A percentile compares a stretch with the other conserved stretches of the same genome.
Conservation (phyloP, 2,329 filamentous ascomycete species). For the Pseudopithomyces maydicus region DNA sequence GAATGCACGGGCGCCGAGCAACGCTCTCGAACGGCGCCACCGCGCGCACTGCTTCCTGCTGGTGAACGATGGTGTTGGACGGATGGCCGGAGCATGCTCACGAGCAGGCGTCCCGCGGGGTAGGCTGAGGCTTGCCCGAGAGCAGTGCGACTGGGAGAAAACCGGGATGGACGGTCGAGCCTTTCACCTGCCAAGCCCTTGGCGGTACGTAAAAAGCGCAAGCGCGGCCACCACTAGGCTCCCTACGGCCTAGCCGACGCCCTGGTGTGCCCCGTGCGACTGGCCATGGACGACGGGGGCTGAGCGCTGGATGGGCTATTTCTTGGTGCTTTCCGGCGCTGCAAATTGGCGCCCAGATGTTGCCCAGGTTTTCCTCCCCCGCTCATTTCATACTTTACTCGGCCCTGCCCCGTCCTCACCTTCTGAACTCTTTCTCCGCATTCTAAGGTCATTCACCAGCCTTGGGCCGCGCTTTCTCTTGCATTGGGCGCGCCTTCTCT, state of each 20-base stretch:
- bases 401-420: constrained; percentile 5
- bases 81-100: not conserved
- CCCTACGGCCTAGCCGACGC: not conserved
- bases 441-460: not conserved
- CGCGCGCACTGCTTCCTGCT: not conserved
- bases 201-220: not conserved
- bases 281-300: constrained; percentile 1
- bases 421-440: constrained; percentile 8
- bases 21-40: not conserved
- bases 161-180: not conserved
- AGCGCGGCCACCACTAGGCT: not conserved
- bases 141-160: not conserved
- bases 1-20: constrained; percentile 1
- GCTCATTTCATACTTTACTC: constrained; percentile 6
- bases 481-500: not conserved
- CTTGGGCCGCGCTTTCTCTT: not conserved
- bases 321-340: constrained; percentile 5
- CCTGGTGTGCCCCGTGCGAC: not conserved
- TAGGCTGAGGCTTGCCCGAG: not conserved
- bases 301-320: constrained; percentile 5
- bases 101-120: not conserved
- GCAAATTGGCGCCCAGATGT: constrained; percentile 5
- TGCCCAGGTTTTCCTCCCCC: constrained; percentile 10
- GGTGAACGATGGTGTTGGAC: not conserved
- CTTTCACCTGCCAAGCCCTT: not conserved